These are phyloP conservation scores for Claviceps sp. DNA, from an alignment of 2,329 filamentous ascomycete species.

Conservation along the genomic window DNA sequence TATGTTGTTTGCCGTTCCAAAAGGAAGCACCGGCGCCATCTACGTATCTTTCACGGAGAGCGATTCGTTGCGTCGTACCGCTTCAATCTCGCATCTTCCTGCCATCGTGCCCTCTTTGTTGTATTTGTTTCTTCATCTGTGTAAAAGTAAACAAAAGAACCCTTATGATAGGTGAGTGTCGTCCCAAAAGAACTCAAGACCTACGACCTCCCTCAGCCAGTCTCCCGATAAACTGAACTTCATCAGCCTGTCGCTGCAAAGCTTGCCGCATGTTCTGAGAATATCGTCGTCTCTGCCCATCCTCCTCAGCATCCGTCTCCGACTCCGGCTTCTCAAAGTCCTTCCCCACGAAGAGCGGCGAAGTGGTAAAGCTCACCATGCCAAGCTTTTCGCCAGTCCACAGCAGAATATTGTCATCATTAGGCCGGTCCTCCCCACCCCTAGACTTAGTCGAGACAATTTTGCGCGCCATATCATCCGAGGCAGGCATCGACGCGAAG, in stretches of 20 bases:
- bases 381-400: conserved; percentile 85
- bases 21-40: neutral
- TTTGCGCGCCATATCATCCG: conserved; percentile 68
- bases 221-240: conserved; percentile 59
- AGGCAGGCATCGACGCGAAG: conserved; percentile 34
- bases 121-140: neutral
- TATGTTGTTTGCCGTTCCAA: neutral
- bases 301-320: conserved; percentile 27
- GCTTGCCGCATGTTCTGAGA: conserved; percentile 60
- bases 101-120: too few relatives aligned
- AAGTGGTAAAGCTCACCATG: conserved; percentile 48
- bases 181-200: neutral
- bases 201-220: conserved; percentile 25
- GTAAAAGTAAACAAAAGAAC: neutral
- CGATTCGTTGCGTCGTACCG: neutral
- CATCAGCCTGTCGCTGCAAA: conserved; percentile 64
- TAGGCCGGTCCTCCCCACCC: conserved; percentile 20
- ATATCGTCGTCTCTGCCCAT: conserved; percentile 47
- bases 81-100: neutral
- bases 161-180: too few relatives aligned
- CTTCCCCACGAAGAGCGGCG: conserved; percentile 32
- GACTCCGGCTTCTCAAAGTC: conserved; percentile 38
- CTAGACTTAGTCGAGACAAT: conserved; percentile 48
- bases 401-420: conserved; percentile 58
- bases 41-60: neutral